A percentile compares a stretch with the other conserved stretches of the same genome.
These are phyloP conservation scores for Choanephora cucurbitarum DNA, from an alignment of 371 early-diverging fungal genomes.

Conservation along the genomic window DNA sequence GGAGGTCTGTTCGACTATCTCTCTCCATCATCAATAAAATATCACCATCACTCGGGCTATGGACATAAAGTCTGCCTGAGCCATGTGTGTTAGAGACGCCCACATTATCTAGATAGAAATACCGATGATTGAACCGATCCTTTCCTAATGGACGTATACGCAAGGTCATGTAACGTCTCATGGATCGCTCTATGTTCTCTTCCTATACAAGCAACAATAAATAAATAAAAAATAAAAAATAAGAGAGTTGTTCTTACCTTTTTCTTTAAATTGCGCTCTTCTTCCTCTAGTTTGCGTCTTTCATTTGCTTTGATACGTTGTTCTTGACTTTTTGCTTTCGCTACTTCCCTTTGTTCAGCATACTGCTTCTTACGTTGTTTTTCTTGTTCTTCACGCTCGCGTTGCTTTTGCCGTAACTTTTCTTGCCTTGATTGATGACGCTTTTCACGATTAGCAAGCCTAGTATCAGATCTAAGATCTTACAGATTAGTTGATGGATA, in stretches of 20 bases:
- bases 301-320: constrained; percentile 49
- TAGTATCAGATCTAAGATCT: constrained; percentile 5
- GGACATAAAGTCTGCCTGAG: constrained; percentile 68
- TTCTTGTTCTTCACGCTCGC: constrained; percentile 53
- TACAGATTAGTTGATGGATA: background rate
- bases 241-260: constrained; percentile 27
- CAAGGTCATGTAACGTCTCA: constrained; percentile 61
- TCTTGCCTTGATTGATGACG: constrained; percentile 54
- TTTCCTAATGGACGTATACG: constrained; percentile 74
- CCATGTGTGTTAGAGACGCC: constrained; percentile 61
- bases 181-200: constrained; percentile 66
- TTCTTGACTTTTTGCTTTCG: constrained; percentile 50
- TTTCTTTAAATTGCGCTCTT: constrained; percentile 47
- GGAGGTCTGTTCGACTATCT: constrained; percentile 22
- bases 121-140: constrained; percentile 85
- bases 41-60: constrained; percentile 57
- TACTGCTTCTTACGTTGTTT: constrained; percentile 37
- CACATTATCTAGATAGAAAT: constrained; percentile 82
- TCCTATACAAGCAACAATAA: constrained; percentile 27
- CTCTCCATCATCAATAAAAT: constrained; percentile 50
- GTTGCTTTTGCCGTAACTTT: constrained; percentile 51
- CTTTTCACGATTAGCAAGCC: constrained; percentile 17
- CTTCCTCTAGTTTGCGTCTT: constrained; percentile 53
- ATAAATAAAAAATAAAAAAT: background rate
- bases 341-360: constrained; percentile 46